Base-by-base conservation (phyloP, 1,284 basidiomycete species). In the Melampsora americana region DNA sequence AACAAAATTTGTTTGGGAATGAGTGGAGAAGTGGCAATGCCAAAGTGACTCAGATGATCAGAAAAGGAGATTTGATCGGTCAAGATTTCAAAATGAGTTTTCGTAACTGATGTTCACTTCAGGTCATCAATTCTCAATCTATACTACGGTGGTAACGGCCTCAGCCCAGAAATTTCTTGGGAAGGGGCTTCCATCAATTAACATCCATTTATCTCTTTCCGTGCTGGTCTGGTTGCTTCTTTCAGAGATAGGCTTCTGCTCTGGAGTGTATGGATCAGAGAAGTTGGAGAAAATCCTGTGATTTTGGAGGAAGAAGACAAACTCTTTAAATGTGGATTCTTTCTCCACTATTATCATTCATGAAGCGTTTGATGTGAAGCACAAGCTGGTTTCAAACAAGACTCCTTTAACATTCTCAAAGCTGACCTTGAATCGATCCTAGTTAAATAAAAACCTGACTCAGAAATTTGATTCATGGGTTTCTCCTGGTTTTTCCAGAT, bases 181-280 rank as follows among this genome's bases (percentile, higher is more conserved):
- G 44, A 1, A 67, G n/a, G n/a, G 5, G 23, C 50, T 12, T 14
- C 39, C 20, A 11, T 67, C 42, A 14, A 26, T 26, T 5, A 69
- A 56, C 35, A 69, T 6, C 0, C n/a, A 20, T 12, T 50, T 30
- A 44, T 50, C 56, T 14, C 61, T 69, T 14, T 69, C 56, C 11
- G 30, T 23, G 16, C 50, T 69, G 4, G 68, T n/a, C 2, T 23
- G 0, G 61, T 69, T 69, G 16, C 68, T 50, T 46, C 67, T 30
- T n/a, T 69, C 53, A 1, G 26, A 48, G 6, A 69, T 35, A 23
- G 18, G 1, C 20, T 69, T 69, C 42, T 69, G 50, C 18, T 69
- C 23, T 20, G 67, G 67, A 14, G 67, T 69, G 26, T 69, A 59
- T 14, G 67, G 67, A 1, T 46, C 67, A 9, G 28, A 56, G 3